Conservation (phyloP, 2,329 filamentous ascomycete species). For the Ophiocordyceps camponoti-floridani region DNA sequence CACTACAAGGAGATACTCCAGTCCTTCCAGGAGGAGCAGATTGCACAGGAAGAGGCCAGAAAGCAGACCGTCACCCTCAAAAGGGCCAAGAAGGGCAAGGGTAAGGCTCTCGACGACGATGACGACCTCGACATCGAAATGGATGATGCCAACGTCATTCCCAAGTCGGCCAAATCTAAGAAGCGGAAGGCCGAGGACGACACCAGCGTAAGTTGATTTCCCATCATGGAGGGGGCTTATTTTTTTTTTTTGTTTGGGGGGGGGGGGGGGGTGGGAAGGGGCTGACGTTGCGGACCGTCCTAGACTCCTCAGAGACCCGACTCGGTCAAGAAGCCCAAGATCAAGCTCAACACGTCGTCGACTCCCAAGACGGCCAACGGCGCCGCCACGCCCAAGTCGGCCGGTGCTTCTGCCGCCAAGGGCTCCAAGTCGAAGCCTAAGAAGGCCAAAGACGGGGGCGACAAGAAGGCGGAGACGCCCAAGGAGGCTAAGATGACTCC, state of each 20-base stretch:
- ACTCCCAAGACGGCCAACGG: slow-evolving; percentile 56
- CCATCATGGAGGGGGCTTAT: no score
- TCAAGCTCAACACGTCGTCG: slow-evolving; percentile 44
- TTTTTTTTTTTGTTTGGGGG: no score
- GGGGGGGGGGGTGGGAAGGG: no score
- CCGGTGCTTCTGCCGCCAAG: slow-evolving; percentile 35
- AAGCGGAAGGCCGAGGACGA: slow-evolving; percentile 83
- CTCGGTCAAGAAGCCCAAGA: slow-evolving; percentile 50
- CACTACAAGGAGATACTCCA: slow-evolving; percentile 71
- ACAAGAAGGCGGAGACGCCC: slow-evolving; percentile 34
- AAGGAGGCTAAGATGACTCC: slow-evolving; percentile 40
- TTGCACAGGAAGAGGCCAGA: slow-evolving; percentile 33
- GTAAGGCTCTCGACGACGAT: slow-evolving; percentile 34
- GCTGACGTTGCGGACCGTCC: no score
- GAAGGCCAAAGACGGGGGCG: slow-evolving; percentile 34
- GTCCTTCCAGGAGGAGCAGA: slow-evolving; percentile 47
- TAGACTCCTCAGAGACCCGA: slow-evolving; percentile 40
- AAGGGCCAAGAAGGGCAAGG: slow-evolving; percentile 26
- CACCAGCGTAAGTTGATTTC: slow-evolving; percentile 24
- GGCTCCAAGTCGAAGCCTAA: slow-evolving; percentile 36
- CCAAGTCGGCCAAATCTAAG: slow-evolving; percentile 44
- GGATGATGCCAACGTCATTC: slow-evolving; percentile 38
- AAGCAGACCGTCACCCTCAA: slow-evolving; percentile 20
- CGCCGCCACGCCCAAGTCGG: slow-evolving; percentile 34
- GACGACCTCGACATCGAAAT: slow-evolving; percentile 40